A percentile compares a stretch with the other conserved stretches of the same genome.
Evolutionary conservation across 352 stramenopile species (phyloP).

Genomic region (Peronosclerospora sorghi): DNA sequence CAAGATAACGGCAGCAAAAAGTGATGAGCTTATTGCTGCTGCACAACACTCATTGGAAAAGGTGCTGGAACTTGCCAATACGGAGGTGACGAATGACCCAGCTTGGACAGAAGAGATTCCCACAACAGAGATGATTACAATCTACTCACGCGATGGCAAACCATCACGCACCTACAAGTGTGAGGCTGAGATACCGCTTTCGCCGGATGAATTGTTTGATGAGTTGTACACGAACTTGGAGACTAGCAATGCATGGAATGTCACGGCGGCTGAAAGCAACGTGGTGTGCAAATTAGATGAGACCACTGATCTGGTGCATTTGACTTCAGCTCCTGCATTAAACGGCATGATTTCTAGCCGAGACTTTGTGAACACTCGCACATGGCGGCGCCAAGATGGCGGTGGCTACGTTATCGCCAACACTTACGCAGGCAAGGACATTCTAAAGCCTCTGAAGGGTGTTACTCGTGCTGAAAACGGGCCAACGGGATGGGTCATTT

Average conservation of each 20-base stretch:
- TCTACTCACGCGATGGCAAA: slow-evolving; percentile 67
- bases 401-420: slow-evolving; percentile 56
- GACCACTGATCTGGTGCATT: slow-evolving; percentile 57
- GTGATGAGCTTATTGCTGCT: slow-evolving; percentile 35
- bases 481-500: slow-evolving; percentile 58
- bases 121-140: slow-evolving; percentile 45
- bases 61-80: slow-evolving; percentile 39
- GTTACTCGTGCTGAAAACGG: slow-evolving; percentile 73
- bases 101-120: slow-evolving; percentile 54
- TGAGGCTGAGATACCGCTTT: slow-evolving; percentile 50
- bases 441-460: slow-evolving; percentile 57
- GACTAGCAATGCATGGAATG: slow-evolving; percentile 60
- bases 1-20: slow-evolving; percentile 32
- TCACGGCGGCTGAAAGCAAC: slow-evolving; percentile 69
- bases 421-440: slow-evolving; percentile 52
- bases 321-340: slow-evolving; percentile 55
- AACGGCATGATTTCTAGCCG: slow-evolving; percentile 68
- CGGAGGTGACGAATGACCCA: slow-evolving; percentile 28
- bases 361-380: slow-evolving; percentile 73
- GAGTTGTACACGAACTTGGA: slow-evolving; percentile 69
- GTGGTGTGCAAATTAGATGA: slow-evolving; percentile 57
- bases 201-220: slow-evolving; percentile 70
- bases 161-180: slow-evolving; percentile 68
- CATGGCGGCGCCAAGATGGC: slow-evolving; percentile 59
- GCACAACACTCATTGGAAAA: slow-evolving; percentile 39